phyloP scores from a whole-genome alignment of 1,284 basidiomycete genomes.

The Tranzscheliella williamsii region DNA sequence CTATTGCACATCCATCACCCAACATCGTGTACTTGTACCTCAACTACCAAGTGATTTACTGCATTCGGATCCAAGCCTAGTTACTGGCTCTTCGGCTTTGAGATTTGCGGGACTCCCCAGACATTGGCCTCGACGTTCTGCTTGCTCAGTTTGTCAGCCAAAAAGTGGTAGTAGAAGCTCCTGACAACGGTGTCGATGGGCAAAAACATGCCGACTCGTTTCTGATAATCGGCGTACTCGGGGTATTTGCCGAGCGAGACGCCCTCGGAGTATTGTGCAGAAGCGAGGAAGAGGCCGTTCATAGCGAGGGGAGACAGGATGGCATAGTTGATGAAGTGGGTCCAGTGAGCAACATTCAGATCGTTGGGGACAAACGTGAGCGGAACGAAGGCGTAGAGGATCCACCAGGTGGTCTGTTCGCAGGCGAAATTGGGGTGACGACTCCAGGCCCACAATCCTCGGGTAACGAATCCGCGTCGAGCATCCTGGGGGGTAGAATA shows the following conservation, averaged over 20 bases:
- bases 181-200: conserved; percentile 66
- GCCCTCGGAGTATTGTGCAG: conserved; percentile 77
- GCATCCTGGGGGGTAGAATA: conserved; percentile 64
- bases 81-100: conserved; percentile 30
- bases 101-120: conserved; percentile 36
- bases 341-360: conserved; percentile 45
- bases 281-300: conserved; percentile 48
- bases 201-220: conserved; percentile 80
- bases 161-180: conserved; percentile 53
- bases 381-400: conserved; percentile 63
- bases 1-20: too few species aligned
- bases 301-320: conserved; percentile 45
- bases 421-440: conserved; percentile 90
- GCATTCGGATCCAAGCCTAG: neutral
- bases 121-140: conserved; percentile 40
- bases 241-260: conserved; percentile 80
- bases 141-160: conserved; percentile 28
- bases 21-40: neutral
- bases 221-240: conserved; percentile 73
- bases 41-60: too few species aligned
- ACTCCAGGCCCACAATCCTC: conserved; percentile 80
- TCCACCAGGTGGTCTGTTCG: conserved; percentile 82
- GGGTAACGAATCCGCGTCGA: conserved; percentile 79
- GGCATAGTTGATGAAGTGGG: conserved; percentile 53
- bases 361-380: conserved; percentile 66